A percentile compares a stretch with the other conserved stretches of the same genome.
Conservation (phyloP, 139 green algal species). For the Picochlorum sp. region DNA sequence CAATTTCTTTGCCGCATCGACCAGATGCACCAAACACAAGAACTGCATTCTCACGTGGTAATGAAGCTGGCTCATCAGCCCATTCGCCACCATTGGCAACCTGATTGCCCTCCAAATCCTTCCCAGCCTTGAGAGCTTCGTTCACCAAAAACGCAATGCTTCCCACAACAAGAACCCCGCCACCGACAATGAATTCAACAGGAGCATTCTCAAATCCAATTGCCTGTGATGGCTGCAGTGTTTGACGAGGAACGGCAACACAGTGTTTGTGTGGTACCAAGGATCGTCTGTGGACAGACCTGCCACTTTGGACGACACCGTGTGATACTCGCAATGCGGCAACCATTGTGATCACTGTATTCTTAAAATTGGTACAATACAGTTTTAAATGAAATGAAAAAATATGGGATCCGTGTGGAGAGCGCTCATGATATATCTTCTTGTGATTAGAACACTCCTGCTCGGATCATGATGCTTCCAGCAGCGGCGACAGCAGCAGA, state of each 20-base stretch:
- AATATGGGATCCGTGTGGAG: neutral
- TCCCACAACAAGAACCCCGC: conserved; percentile 4
- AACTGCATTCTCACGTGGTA: conserved; percentile 55
- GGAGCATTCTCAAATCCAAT: conserved; percentile 7
- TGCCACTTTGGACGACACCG: too few relatives aligned
- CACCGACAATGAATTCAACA: conserved; percentile 5
- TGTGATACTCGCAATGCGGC: too few relatives aligned
- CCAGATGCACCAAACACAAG: conserved; percentile 74
- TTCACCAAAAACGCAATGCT: conserved; percentile 2
- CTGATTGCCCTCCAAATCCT: neutral
- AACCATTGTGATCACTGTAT: too few relatives aligned
- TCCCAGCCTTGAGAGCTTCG: conserved; percentile 9
- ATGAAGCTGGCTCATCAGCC: neutral
- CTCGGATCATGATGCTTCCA: conserved; percentile 63
- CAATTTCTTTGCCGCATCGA: conserved; percentile 47
- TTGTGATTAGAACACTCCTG: conserved; percentile 55
- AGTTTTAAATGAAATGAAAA: neutral
- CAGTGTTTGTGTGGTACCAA: too few relatives aligned
- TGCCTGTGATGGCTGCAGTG: neutral
- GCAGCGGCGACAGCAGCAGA: conserved; percentile 71
- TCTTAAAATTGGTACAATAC: neutral
- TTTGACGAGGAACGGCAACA: neutral
- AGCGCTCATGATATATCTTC: neutral
- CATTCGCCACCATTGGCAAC: neutral
- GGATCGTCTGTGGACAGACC: too few relatives aligned